Evolutionary conservation across 305 asterid genomes (phyloP).

Genomic region (Solanum hybrid): DNA sequence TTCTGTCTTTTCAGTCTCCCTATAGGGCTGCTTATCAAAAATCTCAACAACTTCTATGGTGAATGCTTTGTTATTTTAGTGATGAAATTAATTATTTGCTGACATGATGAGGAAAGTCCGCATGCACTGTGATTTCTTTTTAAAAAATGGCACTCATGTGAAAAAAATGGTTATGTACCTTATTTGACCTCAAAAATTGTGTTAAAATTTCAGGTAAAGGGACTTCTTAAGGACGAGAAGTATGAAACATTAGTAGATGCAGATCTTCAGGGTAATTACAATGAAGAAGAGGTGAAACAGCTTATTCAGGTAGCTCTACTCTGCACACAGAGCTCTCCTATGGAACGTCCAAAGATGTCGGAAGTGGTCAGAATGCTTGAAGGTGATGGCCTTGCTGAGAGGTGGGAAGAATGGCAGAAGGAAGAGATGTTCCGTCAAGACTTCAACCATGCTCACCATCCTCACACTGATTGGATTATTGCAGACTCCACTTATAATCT

Average conservation of each 20-base stretch:
- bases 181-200: not conserved
- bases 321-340: conserved; percentile 61
- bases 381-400: conserved; percentile 80
- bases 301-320: conserved; percentile 78
- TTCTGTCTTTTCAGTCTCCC: not conserved
- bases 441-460: conserved; percentile 22
- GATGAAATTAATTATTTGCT: not conserved
- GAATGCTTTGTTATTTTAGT: not conserved
- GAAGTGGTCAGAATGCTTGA: conserved; percentile 82
- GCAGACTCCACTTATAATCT: conserved; percentile 32
- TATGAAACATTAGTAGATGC: conserved; percentile 65
- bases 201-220: conserved; percentile 51
- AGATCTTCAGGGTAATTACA: conserved; percentile 64
- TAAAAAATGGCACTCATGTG: not conserved
- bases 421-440: conserved; percentile 77
- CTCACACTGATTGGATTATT: conserved; percentile 31
- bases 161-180: not conserved
- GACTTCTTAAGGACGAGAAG: conserved; percentile 71
- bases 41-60: not conserved
- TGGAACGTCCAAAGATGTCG: conserved; percentile 79
- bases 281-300: conserved; percentile 69
- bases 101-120: not conserved
- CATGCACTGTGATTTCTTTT: not conserved
- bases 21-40: not conserved
- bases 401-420: conserved; percentile 89